A percentile compares a stretch with the other conserved stretches of the same genome.
phyloP scores from a whole-genome alignment of 1,284 basidiomycete genomes.

The Rhodotorula mucilaginosa region DNA sequence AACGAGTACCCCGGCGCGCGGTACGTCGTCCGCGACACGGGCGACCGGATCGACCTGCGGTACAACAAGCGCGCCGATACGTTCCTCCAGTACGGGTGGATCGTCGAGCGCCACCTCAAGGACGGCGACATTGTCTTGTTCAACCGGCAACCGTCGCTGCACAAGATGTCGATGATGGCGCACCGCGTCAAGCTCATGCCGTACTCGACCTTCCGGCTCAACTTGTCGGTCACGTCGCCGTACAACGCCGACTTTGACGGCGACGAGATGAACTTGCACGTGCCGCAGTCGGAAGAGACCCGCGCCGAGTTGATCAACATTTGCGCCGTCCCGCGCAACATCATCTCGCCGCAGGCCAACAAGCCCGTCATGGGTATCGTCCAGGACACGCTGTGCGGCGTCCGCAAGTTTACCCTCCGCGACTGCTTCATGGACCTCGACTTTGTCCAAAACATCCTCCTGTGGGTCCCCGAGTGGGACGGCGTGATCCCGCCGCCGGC shows the following conservation, averaged over 20 bases:
- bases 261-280: slow-evolving; percentile 99
- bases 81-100: slow-evolving; percentile 96
- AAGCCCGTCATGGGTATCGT: slow-evolving; percentile 99
- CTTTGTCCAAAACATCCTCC: slow-evolving; percentile 90
- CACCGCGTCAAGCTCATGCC: slow-evolving; percentile 97
- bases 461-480: slow-evolving; percentile 98
- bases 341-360: slow-evolving; percentile 98
- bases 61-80: slow-evolving; percentile 98
- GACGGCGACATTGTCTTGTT: slow-evolving; percentile 97
- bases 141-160: slow-evolving; percentile 96
- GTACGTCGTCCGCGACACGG: slow-evolving; percentile 96
- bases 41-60: slow-evolving; percentile 93
- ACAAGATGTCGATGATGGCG: slow-evolving; percentile 99
- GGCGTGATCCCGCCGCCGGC: slow-evolving; percentile 87
- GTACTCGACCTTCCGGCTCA: slow-evolving; percentile 96
- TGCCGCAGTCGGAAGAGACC: slow-evolving; percentile 99
- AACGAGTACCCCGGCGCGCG: slow-evolving; percentile 93
- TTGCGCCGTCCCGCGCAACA: slow-evolving; percentile 98
- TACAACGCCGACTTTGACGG: slow-evolving; percentile 99
- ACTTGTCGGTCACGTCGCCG: slow-evolving; percentile 83
- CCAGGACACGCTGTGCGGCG: slow-evolving; percentile 96
- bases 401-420: slow-evolving; percentile 94
- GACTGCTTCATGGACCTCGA: slow-evolving; percentile 93
- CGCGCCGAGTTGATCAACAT: slow-evolving; percentile 96
- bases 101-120: slow-evolving; percentile 95